These are phyloP conservation scores for Fusarium temperatum DNA, from an alignment of 2,329 filamentous ascomycete species.

Conservation along the genomic window DNA sequence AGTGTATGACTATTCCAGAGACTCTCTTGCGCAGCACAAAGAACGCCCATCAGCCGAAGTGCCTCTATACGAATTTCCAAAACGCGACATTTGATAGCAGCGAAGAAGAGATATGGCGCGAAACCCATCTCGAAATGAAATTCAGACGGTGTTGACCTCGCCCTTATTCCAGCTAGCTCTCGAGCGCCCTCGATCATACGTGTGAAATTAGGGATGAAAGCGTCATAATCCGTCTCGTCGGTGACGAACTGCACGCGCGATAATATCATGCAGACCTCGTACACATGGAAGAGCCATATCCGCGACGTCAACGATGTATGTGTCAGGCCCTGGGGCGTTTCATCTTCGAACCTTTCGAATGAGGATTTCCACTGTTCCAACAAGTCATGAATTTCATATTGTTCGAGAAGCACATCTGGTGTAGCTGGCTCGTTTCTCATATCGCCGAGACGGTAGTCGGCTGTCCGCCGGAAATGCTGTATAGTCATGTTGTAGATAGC, in stretches of 20 bases:
- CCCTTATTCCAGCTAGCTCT: neutral
- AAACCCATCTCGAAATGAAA: conserved; percentile 21
- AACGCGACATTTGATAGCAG: conserved; percentile 14
- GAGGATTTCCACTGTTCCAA: neutral
- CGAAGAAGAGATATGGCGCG: conserved; percentile 6
- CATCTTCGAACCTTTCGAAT: conserved; percentile 6
- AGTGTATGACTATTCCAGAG: conserved; percentile 16
- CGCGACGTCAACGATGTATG: neutral
- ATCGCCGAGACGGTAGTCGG: neutral
- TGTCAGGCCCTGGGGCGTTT: neutral
- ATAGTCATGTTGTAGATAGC: conserved; percentile 7
- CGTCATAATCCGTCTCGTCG: conserved; percentile 1
- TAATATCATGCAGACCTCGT: conserved; percentile 5
- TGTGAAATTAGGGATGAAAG: conserved; percentile 9
- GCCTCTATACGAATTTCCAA: conserved; percentile 8
- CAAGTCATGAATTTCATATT: conserved; percentile 1
- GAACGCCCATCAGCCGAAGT: neutral
- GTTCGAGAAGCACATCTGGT: neutral
- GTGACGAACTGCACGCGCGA: neutral
- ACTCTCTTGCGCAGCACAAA: conserved; percentile 19
- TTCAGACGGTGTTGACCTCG: neutral
- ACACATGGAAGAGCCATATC: conserved; percentile 17
- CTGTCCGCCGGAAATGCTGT: conserved; percentile 5
- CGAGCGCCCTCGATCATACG: neutral
- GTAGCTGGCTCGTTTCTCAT: neutral